These are phyloP conservation scores for Ophiocordyceps camponoti-saundersi DNA, from an alignment of 2,329 filamentous ascomycete species.

Conservation along the genomic window DNA sequence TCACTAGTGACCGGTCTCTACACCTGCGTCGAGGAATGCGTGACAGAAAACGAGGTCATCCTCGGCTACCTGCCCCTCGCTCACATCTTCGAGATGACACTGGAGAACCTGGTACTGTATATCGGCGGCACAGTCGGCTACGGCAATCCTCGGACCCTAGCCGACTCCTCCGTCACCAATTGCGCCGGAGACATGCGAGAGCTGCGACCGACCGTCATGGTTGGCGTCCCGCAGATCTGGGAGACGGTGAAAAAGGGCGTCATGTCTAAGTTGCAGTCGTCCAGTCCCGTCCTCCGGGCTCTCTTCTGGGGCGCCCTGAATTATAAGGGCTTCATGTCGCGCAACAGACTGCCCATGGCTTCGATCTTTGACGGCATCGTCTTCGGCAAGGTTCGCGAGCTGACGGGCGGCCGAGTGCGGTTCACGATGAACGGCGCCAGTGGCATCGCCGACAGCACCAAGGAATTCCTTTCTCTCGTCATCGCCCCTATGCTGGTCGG, in stretches of 20 bases:
- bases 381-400: constrained; percentile 80
- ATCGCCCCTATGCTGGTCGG: constrained; percentile 89
- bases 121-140: constrained; percentile 90
- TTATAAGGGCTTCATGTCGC: constrained; percentile 41
- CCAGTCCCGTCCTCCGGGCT: constrained; percentile 52
- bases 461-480: constrained; percentile 79
- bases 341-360: constrained; percentile 44
- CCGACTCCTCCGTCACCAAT: constrained; percentile 72
- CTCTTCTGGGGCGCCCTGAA: constrained; percentile 57
- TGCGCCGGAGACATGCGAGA: constrained; percentile 90
- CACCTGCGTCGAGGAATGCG: constrained; percentile 57
- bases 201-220: constrained; percentile 73
- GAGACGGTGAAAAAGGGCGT: constrained; percentile 96
- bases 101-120: constrained; percentile 80
- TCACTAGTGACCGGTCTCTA: constrained; percentile 57
- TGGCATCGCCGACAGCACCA: constrained; percentile 73
- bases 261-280: constrained; percentile 55
- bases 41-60: constrained; percentile 62
- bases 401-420: constrained; percentile 75
- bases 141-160: constrained; percentile 76
- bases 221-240: constrained; percentile 94
- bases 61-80: constrained; percentile 87
- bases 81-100: constrained; percentile 91
- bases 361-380: constrained; percentile 64
- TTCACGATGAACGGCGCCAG: constrained; percentile 92